These are phyloP conservation scores for Nicotiana tomentosiformis DNA, from an alignment of 257 asterid species.

Conservation along the genomic window DNA sequence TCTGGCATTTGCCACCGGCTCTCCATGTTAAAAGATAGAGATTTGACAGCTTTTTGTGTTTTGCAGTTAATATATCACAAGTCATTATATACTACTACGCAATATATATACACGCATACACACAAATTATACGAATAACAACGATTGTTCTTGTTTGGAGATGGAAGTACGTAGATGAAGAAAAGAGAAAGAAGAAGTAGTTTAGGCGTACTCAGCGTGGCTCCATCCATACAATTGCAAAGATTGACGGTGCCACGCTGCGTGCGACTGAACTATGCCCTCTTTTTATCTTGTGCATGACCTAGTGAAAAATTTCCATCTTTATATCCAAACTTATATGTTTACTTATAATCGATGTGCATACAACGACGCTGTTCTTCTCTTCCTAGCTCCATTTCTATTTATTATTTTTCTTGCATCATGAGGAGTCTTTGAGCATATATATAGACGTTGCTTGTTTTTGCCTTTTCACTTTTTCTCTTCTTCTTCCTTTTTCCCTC, in stretches of 20 bases:
- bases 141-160: background rate
- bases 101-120: background rate
- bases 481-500: too few relatives aligned
- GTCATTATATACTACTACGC: background rate
- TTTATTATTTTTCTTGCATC: too few relatives aligned
- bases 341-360: too few relatives aligned
- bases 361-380: too few relatives aligned
- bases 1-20: background rate
- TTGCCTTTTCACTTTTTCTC: too few relatives aligned
- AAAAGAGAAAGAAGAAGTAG: background rate
- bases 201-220: conserved; percentile 2
- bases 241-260: conserved; percentile 27
- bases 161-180: background rate
- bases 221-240: background rate
- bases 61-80: background rate
- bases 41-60: background rate
- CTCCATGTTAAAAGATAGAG: background rate
- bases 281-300: background rate
- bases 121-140: background rate
- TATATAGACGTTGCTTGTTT: too few relatives aligned
- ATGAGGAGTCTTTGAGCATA: too few relatives aligned
- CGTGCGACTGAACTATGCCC: conserved; percentile 12
- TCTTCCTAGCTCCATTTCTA: too few relatives aligned
- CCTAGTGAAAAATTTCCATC: background rate
- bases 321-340: too few relatives aligned